These are phyloP conservation scores for Monosporascus sp. DNA, from an alignment of 2,329 filamentous ascomycete genomes.

Conservation along the genomic window DNA sequence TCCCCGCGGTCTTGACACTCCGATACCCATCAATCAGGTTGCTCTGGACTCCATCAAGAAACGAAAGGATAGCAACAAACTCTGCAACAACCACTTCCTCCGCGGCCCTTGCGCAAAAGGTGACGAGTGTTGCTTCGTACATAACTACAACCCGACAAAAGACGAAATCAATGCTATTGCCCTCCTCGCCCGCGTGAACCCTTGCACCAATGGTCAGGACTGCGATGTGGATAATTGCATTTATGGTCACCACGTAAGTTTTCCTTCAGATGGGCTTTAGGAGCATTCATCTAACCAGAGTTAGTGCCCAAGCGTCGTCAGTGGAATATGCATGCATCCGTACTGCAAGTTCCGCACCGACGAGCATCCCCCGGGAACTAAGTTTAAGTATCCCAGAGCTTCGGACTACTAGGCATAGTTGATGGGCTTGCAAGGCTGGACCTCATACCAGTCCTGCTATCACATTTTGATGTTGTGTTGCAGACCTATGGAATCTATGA, in stretches of 20 bases:
- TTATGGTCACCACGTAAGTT: slow-evolving; percentile 57
- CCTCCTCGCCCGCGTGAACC: slow-evolving; percentile 52
- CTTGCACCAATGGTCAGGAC: slow-evolving; percentile 53
- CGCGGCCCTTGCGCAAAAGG: slow-evolving; percentile 52
- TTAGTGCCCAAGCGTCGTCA: slow-evolving; percentile 49
- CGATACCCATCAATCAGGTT: slow-evolving; percentile 40
- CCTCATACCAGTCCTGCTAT: no score
- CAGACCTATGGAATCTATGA: no score
- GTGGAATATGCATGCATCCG: slow-evolving; percentile 48
- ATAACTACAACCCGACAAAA: slow-evolving; percentile 46
- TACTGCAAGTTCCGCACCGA: slow-evolving; percentile 51
- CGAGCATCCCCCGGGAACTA: slow-evolving; percentile 54
- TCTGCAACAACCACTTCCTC: slow-evolving; percentile 60
- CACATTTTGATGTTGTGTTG: no score
- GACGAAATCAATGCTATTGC: slow-evolving; percentile 55
- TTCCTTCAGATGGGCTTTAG: neutral
- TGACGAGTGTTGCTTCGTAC: slow-evolving; percentile 52
- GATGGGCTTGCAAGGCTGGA: no score
- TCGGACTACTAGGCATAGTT: neutral
- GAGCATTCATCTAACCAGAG: neutral
- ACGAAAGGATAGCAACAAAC: slow-evolving; percentile 48
- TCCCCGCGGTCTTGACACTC: slow-evolving; percentile 49
- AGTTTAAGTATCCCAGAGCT: slow-evolving; percentile 30
- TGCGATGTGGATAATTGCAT: slow-evolving; percentile 55
- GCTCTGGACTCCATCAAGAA: slow-evolving; percentile 53